Evolutionary conservation across 1,284 basidiomycete genomes (phyloP).

Genomic region (Thelephora terrestris): DNA sequence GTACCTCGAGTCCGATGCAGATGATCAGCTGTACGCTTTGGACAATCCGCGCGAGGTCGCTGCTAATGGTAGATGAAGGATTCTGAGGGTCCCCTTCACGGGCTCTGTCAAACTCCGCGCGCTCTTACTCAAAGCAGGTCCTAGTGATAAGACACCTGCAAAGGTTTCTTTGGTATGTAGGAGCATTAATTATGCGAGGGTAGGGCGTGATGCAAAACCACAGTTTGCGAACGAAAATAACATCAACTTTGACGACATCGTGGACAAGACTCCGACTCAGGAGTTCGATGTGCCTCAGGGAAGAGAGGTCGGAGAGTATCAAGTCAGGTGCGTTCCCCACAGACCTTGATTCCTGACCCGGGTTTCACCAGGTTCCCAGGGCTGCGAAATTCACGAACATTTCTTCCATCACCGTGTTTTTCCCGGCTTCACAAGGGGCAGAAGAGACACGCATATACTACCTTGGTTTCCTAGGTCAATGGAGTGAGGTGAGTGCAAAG

Average conservation of each 20-base stretch:
- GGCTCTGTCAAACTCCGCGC: constrained; percentile 69
- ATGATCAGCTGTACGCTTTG: constrained; percentile 63
- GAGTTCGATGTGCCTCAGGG: constrained; percentile 58
- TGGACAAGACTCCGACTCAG: constrained; percentile 50
- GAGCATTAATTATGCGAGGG: neutral
- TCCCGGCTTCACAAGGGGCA: constrained; percentile 64
- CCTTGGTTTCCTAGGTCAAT: constrained; percentile 70
- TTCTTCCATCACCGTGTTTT: constrained; percentile 62
- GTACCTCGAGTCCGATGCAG: constrained; percentile 74
- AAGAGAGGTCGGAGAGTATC: constrained; percentile 70
- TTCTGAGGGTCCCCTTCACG: constrained; percentile 72
- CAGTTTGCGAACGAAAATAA: constrained; percentile 63
- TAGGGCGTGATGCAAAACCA: neutral
- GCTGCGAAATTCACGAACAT: constrained; percentile 69
- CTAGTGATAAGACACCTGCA: constrained; percentile 57
- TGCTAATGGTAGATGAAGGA: constrained; percentile 30
- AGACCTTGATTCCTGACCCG: neutral
- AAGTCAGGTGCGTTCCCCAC: constrained; percentile 34
- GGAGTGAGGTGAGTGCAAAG: constrained; percentile 49
- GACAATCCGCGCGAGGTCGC: neutral
- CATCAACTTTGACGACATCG: constrained; percentile 69
- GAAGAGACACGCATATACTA: constrained; percentile 65
- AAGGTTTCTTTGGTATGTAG: constrained; percentile 52
- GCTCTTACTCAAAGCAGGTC: constrained; percentile 66
- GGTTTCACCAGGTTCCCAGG: constrained; percentile 28